Evolutionary conservation across 495 filamentous ascomycete species (phyloP).

Genomic region (Aspergillus sparsus): DNA sequence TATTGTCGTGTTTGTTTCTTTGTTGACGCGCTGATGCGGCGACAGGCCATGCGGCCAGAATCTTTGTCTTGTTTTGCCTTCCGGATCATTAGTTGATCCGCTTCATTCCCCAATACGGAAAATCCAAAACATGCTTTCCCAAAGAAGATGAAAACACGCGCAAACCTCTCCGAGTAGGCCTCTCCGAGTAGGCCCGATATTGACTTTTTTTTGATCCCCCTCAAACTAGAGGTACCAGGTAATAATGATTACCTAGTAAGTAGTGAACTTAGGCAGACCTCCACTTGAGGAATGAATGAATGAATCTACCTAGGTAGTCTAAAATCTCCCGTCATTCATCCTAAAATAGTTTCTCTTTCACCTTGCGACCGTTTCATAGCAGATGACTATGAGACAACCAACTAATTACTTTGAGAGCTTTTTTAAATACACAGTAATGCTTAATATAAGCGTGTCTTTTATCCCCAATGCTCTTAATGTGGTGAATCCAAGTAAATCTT

Average conservation of each 20-base stretch:
- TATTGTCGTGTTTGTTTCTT: constrained; percentile 17
- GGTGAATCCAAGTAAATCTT: no score
- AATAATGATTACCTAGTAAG: no score
- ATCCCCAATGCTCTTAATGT: no score
- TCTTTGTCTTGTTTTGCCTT: constrained; percentile 6
- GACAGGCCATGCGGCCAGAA: not conserved
- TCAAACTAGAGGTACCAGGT: no score
- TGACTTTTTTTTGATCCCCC: no score
- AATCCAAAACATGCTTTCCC: constrained; percentile 29
- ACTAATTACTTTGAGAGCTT: not conserved
- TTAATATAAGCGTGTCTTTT: no score
- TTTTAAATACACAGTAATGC: no score
- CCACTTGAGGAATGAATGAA: no score
- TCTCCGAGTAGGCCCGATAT: no score
- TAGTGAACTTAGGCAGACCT: no score
- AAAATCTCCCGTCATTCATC: not conserved
- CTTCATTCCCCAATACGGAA: constrained; percentile 24
- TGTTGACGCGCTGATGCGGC: constrained; percentile 19
- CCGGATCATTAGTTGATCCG: constrained; percentile 24
- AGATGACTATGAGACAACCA: not conserved
- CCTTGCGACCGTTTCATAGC: not conserved
- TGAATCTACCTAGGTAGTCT: no score
- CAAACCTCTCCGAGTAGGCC: not conserved
- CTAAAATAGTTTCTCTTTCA: constrained; percentile 4
- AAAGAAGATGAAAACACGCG: constrained; percentile 31